Conservation (phyloP, 345 rosid genomes). For the Gynandropsis gynandra region DNA sequence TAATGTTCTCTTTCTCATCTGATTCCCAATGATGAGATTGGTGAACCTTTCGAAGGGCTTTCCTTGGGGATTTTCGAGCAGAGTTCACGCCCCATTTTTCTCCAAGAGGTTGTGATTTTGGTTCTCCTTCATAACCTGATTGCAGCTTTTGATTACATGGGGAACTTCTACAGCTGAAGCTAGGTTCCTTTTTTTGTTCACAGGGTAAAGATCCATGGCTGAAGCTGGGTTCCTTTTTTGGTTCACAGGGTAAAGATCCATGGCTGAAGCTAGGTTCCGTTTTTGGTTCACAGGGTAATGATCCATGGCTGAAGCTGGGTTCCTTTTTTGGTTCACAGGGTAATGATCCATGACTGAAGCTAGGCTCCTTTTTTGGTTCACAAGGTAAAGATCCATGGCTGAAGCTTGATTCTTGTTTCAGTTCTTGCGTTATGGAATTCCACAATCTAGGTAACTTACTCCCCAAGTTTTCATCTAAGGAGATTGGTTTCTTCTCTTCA, state of each 20-base stretch:
- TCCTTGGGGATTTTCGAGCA: constrained; percentile 8
- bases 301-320: constrained; percentile 21
- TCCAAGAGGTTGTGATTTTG: constrained; percentile 13
- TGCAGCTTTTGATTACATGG: no score
- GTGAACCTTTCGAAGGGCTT: not conserved
- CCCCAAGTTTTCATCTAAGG: constrained; percentile 10
- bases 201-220: constrained; percentile 13
- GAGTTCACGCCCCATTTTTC: constrained; percentile 18
- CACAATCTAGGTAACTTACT: constrained; percentile 4
- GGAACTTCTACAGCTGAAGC: constrained; percentile 6
- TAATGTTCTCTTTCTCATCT: constrained; percentile 30
- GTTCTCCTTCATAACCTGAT: no score
- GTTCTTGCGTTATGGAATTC: constrained; percentile 4
- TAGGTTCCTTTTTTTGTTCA: constrained; percentile 12
- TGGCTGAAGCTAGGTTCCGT: constrained; percentile 15
- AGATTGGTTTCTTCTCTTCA: no score
- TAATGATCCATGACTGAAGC: not conserved
- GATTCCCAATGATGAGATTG: not conserved
- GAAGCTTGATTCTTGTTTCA: constrained; percentile 19
- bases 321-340: constrained; percentile 15
- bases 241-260: constrained; percentile 14
- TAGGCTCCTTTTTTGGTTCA: constrained; percentile 13
- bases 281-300: constrained; percentile 7
- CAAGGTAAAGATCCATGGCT: constrained; percentile 15
- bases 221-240: constrained; percentile 8